These are phyloP conservation scores for Sordariomycetes sp. DNA, from an alignment of 2,329 filamentous ascomycete species.

Conservation along the genomic window DNA sequence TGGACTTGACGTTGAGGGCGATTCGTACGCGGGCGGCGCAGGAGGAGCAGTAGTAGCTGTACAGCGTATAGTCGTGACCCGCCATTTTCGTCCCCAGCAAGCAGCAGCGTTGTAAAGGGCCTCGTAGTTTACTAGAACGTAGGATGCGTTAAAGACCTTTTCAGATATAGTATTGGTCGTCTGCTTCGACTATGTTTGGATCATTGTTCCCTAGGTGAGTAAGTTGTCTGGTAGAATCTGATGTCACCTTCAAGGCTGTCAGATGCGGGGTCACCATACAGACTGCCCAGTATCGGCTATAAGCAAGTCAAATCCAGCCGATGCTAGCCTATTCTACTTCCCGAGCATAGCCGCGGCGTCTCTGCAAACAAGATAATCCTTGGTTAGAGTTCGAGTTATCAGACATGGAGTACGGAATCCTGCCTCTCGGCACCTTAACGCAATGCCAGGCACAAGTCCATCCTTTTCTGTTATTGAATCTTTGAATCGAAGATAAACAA, in stretches of 20 bases:
- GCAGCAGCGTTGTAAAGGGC: neutral
- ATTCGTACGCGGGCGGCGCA: constrained; percentile 53
- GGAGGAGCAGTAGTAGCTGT: constrained; percentile 53
- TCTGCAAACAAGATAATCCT: too few species aligned
- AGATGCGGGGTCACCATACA: neutral
- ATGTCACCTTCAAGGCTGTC: too few species aligned
- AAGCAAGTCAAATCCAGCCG: neutral
- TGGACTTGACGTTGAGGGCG: constrained; percentile 42
- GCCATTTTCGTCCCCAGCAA: neutral
- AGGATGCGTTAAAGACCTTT: neutral
- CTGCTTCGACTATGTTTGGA: neutral
- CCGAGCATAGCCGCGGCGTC: too few species aligned
- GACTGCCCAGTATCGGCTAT: neutral
- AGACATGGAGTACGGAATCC: too few species aligned
- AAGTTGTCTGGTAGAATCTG: too few species aligned
- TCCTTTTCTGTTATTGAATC: too few species aligned
- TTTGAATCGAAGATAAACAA: too few species aligned
- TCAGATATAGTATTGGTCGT: neutral
- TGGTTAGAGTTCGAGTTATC: too few species aligned
- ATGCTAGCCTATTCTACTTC: neutral
- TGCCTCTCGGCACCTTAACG: too few species aligned
- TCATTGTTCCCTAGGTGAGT: neutral
- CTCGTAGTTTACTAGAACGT: neutral
- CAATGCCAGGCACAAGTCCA: too few species aligned
- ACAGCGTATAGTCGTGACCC: constrained; percentile 27